Base-by-base conservation (phyloP, 1,139 yeast genomes). In the Torulaspora pretoriensis region DNA sequence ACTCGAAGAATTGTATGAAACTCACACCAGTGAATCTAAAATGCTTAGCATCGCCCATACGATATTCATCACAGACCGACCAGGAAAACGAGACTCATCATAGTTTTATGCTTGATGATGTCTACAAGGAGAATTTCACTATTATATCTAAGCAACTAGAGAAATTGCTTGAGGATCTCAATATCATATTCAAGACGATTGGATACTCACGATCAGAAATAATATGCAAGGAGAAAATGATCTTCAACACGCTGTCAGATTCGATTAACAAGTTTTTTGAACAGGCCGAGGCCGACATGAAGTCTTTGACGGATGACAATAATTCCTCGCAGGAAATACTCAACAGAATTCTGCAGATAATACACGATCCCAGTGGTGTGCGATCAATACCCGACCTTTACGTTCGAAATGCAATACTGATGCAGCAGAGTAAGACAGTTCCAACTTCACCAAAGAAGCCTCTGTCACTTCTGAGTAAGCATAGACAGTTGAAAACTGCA, bases 131-230 rank as follows among this genome's bases (percentile, higher is more conserved):
- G 43, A 62, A 62, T 48, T 67, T 63, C 40, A 59, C 50, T 25
- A 53, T 62, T 29, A 63, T 69, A 3, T 63, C 71, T 0, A 45
- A 52, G 13, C 68, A 68, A 35, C 50, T 69, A 10, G 61, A 64
- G 12, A 57, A 54, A 8, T 49, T 68, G 7, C 50, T 68, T 30
- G 61, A 59, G 16, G 59, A 64, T 40, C 47, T 69, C 8, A 61
- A 67, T 31, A 57, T 58, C n/a, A 61, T 69, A 13, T 68, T 69
- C 52, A 58, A 60, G 30, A 67, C 64, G 42, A 69, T 69, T 27
- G 73, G 73, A 1, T 67, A 68, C 42, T 65, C 72, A 1, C 59
- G 65, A 35, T 53, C 56, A 10, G 71, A 68, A 35, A 66, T 68
- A 2, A 56, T 61, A 19, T 55, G 56, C 31, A 68, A 67, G 41